These are phyloP conservation scores for Sanghuangporus sanghuang DNA, from an alignment of 1,284 basidiomycete genomes.

Conservation along the genomic window DNA sequence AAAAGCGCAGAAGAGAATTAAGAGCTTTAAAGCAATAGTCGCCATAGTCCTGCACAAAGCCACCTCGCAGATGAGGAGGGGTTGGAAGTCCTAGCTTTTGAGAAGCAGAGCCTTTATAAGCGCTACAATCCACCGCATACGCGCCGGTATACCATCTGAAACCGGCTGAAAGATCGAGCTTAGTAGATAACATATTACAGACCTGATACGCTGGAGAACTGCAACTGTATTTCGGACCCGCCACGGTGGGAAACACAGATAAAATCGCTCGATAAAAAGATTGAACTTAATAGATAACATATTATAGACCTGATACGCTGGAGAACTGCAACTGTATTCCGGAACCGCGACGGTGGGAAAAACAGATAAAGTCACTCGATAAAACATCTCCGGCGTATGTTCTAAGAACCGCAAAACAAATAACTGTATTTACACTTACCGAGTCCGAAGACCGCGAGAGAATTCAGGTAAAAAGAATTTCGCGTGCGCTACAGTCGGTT, in stretches of 20 bases:
- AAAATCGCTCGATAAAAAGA: neutral
- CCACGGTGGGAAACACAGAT: neutral
- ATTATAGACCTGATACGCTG: no score
- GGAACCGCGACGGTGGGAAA: neutral
- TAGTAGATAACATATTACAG: neutral
- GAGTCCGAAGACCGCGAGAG: neutral
- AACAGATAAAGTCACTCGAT: neutral
- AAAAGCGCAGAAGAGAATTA: neutral
- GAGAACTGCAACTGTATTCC: neutral
- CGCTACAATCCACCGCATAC: neutral
- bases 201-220: no score
- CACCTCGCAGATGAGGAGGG: neutral
- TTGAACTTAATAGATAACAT: neutral
- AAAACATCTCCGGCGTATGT: neutral
- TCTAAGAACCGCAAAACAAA: neutral
- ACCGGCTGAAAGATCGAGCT: neutral
- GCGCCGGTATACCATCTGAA: neutral
- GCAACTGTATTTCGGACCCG: neutral
- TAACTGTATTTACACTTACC: neutral
- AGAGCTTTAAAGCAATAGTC: neutral
- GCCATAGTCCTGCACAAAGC: neutral
- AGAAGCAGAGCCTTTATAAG: neutral
- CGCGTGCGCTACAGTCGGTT: no score
- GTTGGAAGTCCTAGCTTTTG: neutral
- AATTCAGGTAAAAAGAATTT: neutral